Percentiles rank a stretch among this genome's conserved stretches.
These are phyloP conservation scores for Pleurotus pulmonarius DNA, from an alignment of 768 basidiomycete genomes.

Conservation along the genomic window DNA sequence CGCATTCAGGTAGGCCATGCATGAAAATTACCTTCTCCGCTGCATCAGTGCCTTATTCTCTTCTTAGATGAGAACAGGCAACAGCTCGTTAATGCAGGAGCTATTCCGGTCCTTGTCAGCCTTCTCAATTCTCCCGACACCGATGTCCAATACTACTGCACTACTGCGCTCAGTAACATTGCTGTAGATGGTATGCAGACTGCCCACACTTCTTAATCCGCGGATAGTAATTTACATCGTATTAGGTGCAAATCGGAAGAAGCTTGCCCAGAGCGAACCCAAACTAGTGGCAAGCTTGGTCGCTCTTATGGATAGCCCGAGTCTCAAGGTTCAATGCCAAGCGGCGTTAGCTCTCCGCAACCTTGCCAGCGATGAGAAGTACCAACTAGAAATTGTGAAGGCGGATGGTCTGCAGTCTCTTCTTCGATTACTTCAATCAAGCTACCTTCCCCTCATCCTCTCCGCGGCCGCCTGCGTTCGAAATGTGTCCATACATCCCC, in stretches of 20 bases:
- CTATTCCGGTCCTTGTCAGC: slow-evolving; percentile 94
- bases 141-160: slow-evolving; percentile 99
- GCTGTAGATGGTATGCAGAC: slow-evolving; percentile 79
- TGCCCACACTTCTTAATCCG: neutral
- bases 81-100: slow-evolving; percentile 96
- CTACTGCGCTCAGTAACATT: slow-evolving; percentile 96
- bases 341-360: slow-evolving; percentile 95
- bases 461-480: slow-evolving; percentile 98
- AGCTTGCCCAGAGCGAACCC: slow-evolving; percentile 89
- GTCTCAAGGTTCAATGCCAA: slow-evolving; percentile 98
- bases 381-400: slow-evolving; percentile 97
- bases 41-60: neutral
- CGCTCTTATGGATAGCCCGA: slow-evolving; percentile 93
- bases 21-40: slow-evolving; percentile 3
- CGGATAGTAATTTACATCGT: neutral
- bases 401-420: slow-evolving; percentile 89
- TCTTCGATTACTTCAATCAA: slow-evolving; percentile 91
- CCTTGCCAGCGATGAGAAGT: slow-evolving; percentile 97
- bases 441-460: slow-evolving; percentile 95
- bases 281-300: slow-evolving; percentile 93
- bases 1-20: slow-evolving; percentile 78
- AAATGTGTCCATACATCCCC: slow-evolving; percentile 97
- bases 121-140: slow-evolving; percentile 94
- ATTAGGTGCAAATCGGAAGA: slow-evolving; percentile 83
- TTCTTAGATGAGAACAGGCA: slow-evolving; percentile 91